Base-by-base conservation (phyloP, 345 rosid genomes). In the Luvunga scandens region DNA sequence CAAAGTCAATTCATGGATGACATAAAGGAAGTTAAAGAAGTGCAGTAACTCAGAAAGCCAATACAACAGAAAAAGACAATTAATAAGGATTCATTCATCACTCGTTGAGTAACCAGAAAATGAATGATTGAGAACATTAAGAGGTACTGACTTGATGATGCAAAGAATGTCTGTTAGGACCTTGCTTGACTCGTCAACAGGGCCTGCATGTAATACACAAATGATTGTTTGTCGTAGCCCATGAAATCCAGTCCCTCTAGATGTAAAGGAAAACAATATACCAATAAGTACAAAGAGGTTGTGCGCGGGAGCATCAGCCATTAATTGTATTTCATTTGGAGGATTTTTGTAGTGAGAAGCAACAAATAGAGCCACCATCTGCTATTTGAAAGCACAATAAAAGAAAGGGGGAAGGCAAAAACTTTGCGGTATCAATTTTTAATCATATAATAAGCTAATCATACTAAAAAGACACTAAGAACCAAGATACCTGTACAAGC, bases 281-380 rank as follows among this genome's bases (percentile, higher is more conserved):
- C 99, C 98, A 66, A 92, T 94, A 76, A 94, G 81, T 30, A 96
- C 98, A 81, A 92, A 96, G 71, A 96, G 85, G 85, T 92, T 98
- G 82, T 94, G 98, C 57, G 98, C 98, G 19, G 98, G 99, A 87
- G 99, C 99, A 91, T 96, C 99, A 72, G 98, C 98, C 91, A 96
- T 85, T 27, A 96, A 82, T 83, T 94, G 98, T 70, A 96, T 88
- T 82, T 96, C 99, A 83, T 96, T 96, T 14, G 98, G 98, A 65
- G 98, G 94, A 82, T 96, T 96, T 83, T 94, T 96, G 77, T 96
- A 96, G 87, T 96, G 99, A 81, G 99, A 96, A 63, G 99, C 86
- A 77, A 96, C 99, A 79, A 87, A 90, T 34, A 94, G 86, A 62
- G 98, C 95, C 99, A 96, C 90, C 97, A 91, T 92, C 79, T 98